Evolutionary conservation across 2,329 filamentous ascomycete species (phyloP), one percentile per base, ranked within the genome.

Genomic region (Scedosporium dehoogii): DNA sequence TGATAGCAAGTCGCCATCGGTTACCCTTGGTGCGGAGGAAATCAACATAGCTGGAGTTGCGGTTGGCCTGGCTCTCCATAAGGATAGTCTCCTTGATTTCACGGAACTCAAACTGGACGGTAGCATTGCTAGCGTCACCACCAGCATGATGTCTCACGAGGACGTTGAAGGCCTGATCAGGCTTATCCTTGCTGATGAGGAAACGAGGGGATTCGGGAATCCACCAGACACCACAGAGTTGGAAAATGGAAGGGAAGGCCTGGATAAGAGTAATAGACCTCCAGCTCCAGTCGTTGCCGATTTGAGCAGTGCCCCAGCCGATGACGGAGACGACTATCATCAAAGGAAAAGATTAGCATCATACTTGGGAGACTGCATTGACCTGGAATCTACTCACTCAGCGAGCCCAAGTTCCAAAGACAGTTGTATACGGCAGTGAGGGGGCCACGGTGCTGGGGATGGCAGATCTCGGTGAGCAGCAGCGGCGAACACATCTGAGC

Each of bases 351-450:
- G 25, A 64, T 64, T 66, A 60, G 12, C 27, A 3, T n/a, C 14
- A 16, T 7, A 7, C 18, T 18, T 5, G 0, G n/a, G 18, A 48
- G 9, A 21, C 14, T 6, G 16, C 18, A n/a, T 6, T 18, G 44
- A 48, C 7, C 4, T 3, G 2, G 33, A 23, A 16, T 21, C 4
- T 48, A 48, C 58, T 60, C 29, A 60, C 58, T 44, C 16, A 79
- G 70, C 12, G 78, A 76, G 44, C 84, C 85, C 62, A 85, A 71
- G 70, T 87, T 86, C 85, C 85, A 89, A 59, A 88, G 73, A 67
- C 83, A 87, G 72, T 88, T 88, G 73, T 88, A 88, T 62, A 88
- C 78, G 14, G 85, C 79, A 1, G 85, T 88, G 58, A 88, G 79
- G 33, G 81, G 81, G 27, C 81, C 85, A 69, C 86, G 83, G 69